These are phyloP conservation scores for Gillenia trifoliata DNA, from an alignment of 306 rosid genomes.

Conservation along the genomic window DNA sequence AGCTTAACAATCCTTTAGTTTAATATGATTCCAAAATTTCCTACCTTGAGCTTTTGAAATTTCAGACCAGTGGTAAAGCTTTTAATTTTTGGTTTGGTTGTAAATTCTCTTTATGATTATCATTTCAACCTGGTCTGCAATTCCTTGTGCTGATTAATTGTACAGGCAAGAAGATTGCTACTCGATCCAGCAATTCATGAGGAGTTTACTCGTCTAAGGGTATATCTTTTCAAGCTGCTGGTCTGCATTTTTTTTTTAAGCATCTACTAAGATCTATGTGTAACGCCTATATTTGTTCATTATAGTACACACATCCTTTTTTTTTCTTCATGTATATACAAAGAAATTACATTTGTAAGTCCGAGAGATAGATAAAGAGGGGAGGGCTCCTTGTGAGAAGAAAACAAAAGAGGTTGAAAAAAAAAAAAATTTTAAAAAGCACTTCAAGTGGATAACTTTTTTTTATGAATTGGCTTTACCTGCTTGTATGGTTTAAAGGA, in stretches of 20 bases:
- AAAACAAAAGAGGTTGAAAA: background rate
- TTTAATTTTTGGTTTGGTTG: background rate
- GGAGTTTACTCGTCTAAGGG: slow-evolving; percentile 89
- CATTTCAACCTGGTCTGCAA: background rate
- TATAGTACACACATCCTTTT: background rate
- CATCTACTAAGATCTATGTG: background rate
- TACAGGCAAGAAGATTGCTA: slow-evolving; percentile 77
- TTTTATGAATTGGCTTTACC: background rate
- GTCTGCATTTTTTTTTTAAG: background rate
- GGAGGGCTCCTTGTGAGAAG: background rate
- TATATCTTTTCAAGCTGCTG: slow-evolving; percentile 19
- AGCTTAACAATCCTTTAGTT: slow-evolving; percentile 11
- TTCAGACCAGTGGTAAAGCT: background rate
- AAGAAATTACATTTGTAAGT: background rate
- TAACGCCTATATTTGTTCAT: background rate
- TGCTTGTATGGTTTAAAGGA: background rate
- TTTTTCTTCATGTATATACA: background rate
- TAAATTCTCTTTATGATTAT: background rate
- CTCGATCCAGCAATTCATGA: slow-evolving; percentile 94
- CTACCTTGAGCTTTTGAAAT: background rate
- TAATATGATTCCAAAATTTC: background rate
- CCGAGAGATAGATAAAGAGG: background rate
- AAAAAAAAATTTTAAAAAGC: background rate
- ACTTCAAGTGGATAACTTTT: background rate
- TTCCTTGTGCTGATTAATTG: slow-evolving; percentile 19